Conservation (phyloP, 257 asterid genomes). For the Solanum ahanhuiri region DNA sequence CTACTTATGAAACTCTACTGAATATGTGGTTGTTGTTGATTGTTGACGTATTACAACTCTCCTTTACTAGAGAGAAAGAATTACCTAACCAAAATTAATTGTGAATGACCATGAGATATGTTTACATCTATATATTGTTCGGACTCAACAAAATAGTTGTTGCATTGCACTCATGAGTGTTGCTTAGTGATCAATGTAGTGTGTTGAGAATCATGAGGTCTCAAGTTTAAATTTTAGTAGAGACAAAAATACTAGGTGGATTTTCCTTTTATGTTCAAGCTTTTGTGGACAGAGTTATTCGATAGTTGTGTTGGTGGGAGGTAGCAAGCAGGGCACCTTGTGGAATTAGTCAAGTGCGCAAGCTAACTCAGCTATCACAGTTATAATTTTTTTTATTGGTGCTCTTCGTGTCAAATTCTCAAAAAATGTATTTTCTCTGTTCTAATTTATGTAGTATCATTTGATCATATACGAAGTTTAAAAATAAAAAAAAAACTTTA, state of each 20-base stretch:
- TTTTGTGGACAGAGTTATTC: neutral
- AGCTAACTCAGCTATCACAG: neutral
- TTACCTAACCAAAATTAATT: neutral
- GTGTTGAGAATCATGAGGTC: neutral
- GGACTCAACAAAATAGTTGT: neutral
- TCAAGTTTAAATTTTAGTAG: neutral
- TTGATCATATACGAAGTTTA: too few relatives aligned
- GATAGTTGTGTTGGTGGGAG: neutral
- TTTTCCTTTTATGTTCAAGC: neutral
- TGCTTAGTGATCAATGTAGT: neutral
- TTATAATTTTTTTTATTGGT: too few relatives aligned
- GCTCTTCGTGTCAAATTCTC: too few relatives aligned
- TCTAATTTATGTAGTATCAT: too few relatives aligned
- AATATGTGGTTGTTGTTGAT: neutral
- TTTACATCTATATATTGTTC: neutral
- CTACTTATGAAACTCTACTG: neutral
- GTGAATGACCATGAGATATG: neutral
- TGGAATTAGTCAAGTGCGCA: neutral
- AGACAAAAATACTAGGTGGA: neutral
- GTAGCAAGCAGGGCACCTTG: neutral
- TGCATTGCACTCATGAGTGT: too few relatives aligned
- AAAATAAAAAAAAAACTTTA: too few relatives aligned
- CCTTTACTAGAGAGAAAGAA: neutral
- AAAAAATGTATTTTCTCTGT: too few relatives aligned
- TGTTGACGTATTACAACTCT: neutral